These are phyloP conservation scores for Nothopassalora personata DNA, from an alignment of 2,329 filamentous ascomycete genomes.

Conservation along the genomic window DNA sequence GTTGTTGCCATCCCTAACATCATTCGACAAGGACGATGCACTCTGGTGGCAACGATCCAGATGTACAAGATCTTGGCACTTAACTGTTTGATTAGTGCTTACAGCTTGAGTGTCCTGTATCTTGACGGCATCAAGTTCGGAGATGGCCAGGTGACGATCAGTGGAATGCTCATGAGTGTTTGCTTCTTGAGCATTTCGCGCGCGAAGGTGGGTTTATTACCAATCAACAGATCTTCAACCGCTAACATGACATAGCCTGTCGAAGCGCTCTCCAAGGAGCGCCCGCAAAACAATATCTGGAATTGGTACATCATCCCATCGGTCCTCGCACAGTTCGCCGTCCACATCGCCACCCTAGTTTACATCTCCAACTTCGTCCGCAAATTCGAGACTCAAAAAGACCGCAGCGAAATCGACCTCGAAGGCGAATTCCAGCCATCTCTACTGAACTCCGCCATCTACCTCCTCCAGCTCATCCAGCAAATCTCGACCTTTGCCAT, in stretches of 20 bases:
- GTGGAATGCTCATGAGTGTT: conserved; percentile 98
- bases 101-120: conserved; percentile 93
- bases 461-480: conserved; percentile 94
- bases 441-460: conserved; percentile 92
- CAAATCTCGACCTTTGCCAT: conserved; percentile 99
- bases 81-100: conserved; percentile 96
- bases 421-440: conserved; percentile 93
- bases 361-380: conserved; percentile 91
- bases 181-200: conserved; percentile 99
- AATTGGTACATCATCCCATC: conserved; percentile 98
- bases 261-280: conserved; percentile 90
- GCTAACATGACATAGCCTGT: conserved; percentile 58
- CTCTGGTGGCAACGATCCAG: conserved; percentile 94
- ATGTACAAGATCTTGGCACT: conserved; percentile 99
- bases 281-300: conserved; percentile 97
- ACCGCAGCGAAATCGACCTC: conserved; percentile 64
- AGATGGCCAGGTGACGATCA: conserved; percentile 96
- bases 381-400: conserved; percentile 63
- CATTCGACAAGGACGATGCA: conserved; percentile 94
- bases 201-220: conserved; percentile 57
- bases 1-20: conserved; percentile 98
- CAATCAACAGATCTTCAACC: neutral
- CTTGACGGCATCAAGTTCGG: conserved; percentile 99
- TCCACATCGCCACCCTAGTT: conserved; percentile 89
- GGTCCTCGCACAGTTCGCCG: conserved; percentile 91